phyloP scores from a whole-genome alignment of 495 filamentous ascomycete species.

The Talaromyces thailandensis region DNA sequence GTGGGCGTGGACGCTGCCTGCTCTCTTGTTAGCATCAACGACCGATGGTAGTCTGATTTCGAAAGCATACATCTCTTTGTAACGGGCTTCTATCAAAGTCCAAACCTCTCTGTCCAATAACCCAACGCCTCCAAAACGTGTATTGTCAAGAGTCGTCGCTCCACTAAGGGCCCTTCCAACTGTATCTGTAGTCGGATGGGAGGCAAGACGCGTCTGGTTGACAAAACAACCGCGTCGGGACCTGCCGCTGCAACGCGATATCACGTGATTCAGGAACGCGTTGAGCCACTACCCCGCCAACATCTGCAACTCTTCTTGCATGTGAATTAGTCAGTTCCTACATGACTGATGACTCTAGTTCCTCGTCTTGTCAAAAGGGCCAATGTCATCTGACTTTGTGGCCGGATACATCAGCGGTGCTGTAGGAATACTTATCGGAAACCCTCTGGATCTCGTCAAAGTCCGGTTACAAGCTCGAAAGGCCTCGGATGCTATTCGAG shows the following conservation, averaged over 20 bases:
- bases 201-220: not conserved
- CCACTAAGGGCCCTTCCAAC: not conserved
- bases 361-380: not conserved
- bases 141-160: not conserved
- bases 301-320: not conserved
- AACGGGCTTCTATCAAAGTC: not conserved
- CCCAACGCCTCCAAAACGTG: not conserved
- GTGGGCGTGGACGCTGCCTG: constrained; percentile 38
- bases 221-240: not conserved
- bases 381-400: constrained; percentile 81
- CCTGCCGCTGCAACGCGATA: not conserved
- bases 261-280: not conserved
- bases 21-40: not conserved
- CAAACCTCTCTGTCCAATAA: not conserved
- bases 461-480: constrained; percentile 63
- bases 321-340: not conserved
- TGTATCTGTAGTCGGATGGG: not conserved
- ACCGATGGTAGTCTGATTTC: not conserved
- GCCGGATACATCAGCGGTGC: constrained; percentile 79
- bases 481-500: constrained; percentile 14
- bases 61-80: not conserved
- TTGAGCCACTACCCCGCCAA: not conserved
- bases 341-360: not conserved
- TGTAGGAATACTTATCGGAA: constrained; percentile 75
- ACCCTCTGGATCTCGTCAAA: constrained; percentile 81